Conservation (phyloP, 768 basidiomycete genomes). For the Tylopilus balloui region DNA sequence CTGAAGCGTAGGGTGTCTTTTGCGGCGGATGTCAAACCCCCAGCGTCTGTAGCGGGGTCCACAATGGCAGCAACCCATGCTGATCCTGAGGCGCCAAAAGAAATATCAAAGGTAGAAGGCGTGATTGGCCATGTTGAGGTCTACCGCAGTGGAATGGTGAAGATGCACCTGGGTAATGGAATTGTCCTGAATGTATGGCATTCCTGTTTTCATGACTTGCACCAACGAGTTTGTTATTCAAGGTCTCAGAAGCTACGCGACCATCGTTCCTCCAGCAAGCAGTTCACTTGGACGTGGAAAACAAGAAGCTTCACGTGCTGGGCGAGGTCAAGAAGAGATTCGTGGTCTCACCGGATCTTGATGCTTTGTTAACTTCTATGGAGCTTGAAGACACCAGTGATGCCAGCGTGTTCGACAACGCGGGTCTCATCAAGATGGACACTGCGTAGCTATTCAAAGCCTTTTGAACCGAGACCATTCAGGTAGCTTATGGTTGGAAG, state of each 20-base stretch:
- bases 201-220: not conserved
- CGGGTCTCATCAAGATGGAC: conserved; percentile 56
- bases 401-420: conserved; percentile 36
- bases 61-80: conserved; percentile 17
- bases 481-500: not conserved
- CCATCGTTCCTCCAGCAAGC: conserved; percentile 89
- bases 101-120: conserved; percentile 55
- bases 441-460: not conserved
- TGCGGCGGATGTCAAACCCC: conserved; percentile 54
- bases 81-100: conserved; percentile 23
- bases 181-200: conserved; percentile 74
- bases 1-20: conserved; percentile 54
- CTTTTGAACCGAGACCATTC: not conserved
- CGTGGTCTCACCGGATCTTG: conserved; percentile 79
- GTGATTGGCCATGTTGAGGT: conserved; percentile 81
- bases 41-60: conserved; percentile 30
- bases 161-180: conserved; percentile 77
- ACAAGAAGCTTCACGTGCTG: conserved; percentile 62
- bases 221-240: conserved; percentile 27
- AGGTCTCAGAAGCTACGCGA: conserved; percentile 77
- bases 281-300: conserved; percentile 59
- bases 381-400: conserved; percentile 43
- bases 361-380: conserved; percentile 64
- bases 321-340: conserved; percentile 88
- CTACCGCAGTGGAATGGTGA: conserved; percentile 79